Evolutionary conservation across 768 basidiomycete species (phyloP).

Genomic region (Amanita pseudoporphyria): DNA sequence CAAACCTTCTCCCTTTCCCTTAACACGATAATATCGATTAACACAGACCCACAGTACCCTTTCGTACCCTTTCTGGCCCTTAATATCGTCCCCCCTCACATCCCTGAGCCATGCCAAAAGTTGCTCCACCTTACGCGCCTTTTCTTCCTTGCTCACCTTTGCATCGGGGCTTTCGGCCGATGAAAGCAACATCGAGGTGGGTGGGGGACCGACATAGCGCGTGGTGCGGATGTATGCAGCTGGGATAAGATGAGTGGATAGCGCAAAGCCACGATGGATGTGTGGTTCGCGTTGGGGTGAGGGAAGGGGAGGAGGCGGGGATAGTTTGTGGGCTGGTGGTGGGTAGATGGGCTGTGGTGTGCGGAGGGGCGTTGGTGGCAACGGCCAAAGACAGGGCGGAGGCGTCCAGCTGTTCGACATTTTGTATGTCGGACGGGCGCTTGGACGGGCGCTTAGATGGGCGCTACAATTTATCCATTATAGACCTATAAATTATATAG

Average conservation of each 20-base stretch:
- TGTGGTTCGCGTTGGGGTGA: conserved; percentile 25
- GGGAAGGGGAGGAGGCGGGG: conserved; percentile 28
- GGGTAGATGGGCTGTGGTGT: too few species aligned
- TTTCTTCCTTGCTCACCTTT: conserved; percentile 28
- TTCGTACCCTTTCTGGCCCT: conserved; percentile 25
- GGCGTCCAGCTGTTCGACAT: conserved; percentile 16
- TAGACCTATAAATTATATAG: too few species aligned
- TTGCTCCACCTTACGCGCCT: conserved; percentile 16
- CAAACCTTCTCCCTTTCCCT: too few species aligned
- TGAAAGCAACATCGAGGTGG: neutral
- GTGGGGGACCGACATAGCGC: conserved; percentile 26
- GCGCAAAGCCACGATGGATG: conserved; percentile 26
- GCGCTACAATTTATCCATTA: too few species aligned
- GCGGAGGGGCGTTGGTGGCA: too few species aligned
- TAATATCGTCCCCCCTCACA: too few species aligned
- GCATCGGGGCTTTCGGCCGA: neutral
- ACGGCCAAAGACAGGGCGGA: conserved; percentile 16
- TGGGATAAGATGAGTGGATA: too few species aligned
- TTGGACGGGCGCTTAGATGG: too few species aligned
- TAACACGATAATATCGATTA: too few species aligned
- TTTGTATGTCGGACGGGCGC: too few species aligned
- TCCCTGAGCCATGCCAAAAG: conserved; percentile 17
- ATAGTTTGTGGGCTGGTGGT: too few species aligned
- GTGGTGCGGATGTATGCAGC: conserved; percentile 42
- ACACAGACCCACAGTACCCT: too few species aligned